Percentiles rank a stretch among this genome's conserved stretches.
Conservation (phyloP, 2,329 filamentous ascomycete species). For the Sordariomycetes sp. region DNA sequence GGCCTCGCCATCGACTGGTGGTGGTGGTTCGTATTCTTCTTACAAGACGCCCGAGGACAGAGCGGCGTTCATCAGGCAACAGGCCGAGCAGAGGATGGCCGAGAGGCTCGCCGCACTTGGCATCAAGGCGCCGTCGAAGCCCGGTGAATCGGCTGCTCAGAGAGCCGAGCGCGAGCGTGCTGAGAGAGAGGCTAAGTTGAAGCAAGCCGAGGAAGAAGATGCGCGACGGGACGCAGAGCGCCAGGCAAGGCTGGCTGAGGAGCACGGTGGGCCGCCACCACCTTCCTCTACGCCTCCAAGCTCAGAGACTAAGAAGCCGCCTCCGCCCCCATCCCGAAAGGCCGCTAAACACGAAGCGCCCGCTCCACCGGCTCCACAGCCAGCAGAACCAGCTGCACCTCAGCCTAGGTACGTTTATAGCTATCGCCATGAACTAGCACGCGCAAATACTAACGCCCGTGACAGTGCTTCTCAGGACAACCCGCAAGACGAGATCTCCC, state of each 20-base stretch:
- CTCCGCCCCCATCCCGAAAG: conserved; percentile 71
- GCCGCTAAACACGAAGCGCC: conserved; percentile 42
- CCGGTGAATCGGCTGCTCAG: conserved; percentile 70
- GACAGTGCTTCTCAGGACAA: conserved; percentile 58
- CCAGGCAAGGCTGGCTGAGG: conserved; percentile 69
- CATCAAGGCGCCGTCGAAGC: conserved; percentile 69
- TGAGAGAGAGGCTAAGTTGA: conserved; percentile 77
- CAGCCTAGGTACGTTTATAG: neutral
- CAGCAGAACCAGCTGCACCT: conserved; percentile 13
- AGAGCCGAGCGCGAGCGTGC: conserved; percentile 76
- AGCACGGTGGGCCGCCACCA: conserved; percentile 51
- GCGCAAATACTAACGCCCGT: neutral
- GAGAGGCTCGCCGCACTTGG: conserved; percentile 88
- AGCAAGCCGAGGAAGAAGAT: conserved; percentile 89
- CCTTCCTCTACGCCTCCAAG: conserved; percentile 25
- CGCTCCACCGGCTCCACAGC: conserved; percentile 38
- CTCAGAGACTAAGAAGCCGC: conserved; percentile 45
- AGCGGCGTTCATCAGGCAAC: conserved; percentile 91
- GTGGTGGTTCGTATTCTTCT: conserved; percentile 59
- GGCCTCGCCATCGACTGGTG: conserved; percentile 34
- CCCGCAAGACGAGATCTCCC: conserved; percentile 69
- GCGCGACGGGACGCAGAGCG: conserved; percentile 76
- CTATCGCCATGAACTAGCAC: neutral
- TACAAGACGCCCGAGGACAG: conserved; percentile 89
- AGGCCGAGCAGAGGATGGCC: conserved; percentile 93